Evolutionary conservation across 257 asterid species (phyloP), one percentile per base, ranked within the genome.

Genomic region (Rhazya stricta): DNA sequence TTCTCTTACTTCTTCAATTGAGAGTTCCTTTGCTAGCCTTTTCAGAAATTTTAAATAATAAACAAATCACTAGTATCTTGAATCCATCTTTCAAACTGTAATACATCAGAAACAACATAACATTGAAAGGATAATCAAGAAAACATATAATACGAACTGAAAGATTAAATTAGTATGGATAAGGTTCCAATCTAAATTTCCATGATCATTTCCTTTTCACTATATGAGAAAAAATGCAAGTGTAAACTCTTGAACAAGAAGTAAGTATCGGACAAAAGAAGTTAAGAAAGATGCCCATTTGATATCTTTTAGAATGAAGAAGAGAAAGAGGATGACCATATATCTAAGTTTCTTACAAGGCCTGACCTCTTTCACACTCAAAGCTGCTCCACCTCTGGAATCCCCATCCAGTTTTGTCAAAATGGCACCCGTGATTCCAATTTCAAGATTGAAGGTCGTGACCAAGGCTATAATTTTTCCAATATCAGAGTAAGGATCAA

Each of bases 371-470:
- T 88, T 92, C 66, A 94, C 97, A 74, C 97, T 90, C 87, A 94
- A 88, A 72, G 99, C 99, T 63, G 99, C 97, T 83, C 99, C 99
- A 76, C 99, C 99, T 89, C 99, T 89, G 73, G 99, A 94, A 85
- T 94, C 99, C 42, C 99, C 99, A 84, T 94, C 99, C 62, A 94
- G 88, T 89, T 94, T 94, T 66, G 98, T 89, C 85, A 94, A 80
- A 81, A 94, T 92, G 84, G 99, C 97, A 80, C 99, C 99, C 72
- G 99, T 90, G 76, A 94, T 94, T 84, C 99, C 99, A 82, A 94
- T 92, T 82, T 94, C 99, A 75, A 94, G 86, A 84, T 94, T 92
- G 96, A 94, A 94, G 68, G 99, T 88, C 42, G 99, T 86, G 68
- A 94, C 97, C 90, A 94, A 78, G 43, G 96, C 97, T 94, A 74